Evolutionary conservation across 805 yeast species (phyloP).

Genomic region (Suhomyces sp.): DNA sequence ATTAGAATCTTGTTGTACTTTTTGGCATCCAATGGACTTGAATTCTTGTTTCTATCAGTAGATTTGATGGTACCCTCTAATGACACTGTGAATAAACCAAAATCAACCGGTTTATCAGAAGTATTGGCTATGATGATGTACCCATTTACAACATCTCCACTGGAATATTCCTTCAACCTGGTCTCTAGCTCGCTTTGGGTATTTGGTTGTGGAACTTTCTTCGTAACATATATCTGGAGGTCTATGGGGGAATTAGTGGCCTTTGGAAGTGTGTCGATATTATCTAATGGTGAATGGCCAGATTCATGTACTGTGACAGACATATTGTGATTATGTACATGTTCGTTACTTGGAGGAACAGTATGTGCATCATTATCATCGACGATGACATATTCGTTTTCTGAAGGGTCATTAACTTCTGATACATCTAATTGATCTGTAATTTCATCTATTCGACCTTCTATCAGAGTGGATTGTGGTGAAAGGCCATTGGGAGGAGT

Average conservation of each 20-base stretch:
- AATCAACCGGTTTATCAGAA: constrained; percentile 42
- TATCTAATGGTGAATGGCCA: constrained; percentile 52
- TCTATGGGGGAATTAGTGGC: constrained; percentile 42
- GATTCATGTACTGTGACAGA: constrained; percentile 17
- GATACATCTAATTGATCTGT: neutral
- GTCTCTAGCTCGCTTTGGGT: constrained; percentile 43
- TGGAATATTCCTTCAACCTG: constrained; percentile 42
- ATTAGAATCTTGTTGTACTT: constrained; percentile 32
- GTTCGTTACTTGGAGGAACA: constrained; percentile 1
- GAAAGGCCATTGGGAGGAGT: constrained; percentile 24
- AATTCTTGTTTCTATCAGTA: constrained; percentile 20
- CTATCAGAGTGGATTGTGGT: constrained; percentile 8
- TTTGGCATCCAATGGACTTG: constrained; percentile 11
- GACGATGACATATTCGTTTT: constrained; percentile 7
- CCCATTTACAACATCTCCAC: constrained; percentile 44
- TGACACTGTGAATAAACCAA: constrained; percentile 40
- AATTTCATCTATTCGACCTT: constrained; percentile 1
- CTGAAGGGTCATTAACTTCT: constrained; percentile 1
- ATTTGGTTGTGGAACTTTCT: constrained; percentile 49
- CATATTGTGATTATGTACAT: constrained; percentile 13
- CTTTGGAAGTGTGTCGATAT: constrained; percentile 49
- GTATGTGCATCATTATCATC: constrained; percentile 7
- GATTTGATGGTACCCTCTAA: constrained; percentile 37
- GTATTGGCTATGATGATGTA: constrained; percentile 49
- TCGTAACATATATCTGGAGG: constrained; percentile 52